Conservation (phyloP, 1,139 yeast genomes). For the Hyphopichia pseudoburtonii region DNA sequence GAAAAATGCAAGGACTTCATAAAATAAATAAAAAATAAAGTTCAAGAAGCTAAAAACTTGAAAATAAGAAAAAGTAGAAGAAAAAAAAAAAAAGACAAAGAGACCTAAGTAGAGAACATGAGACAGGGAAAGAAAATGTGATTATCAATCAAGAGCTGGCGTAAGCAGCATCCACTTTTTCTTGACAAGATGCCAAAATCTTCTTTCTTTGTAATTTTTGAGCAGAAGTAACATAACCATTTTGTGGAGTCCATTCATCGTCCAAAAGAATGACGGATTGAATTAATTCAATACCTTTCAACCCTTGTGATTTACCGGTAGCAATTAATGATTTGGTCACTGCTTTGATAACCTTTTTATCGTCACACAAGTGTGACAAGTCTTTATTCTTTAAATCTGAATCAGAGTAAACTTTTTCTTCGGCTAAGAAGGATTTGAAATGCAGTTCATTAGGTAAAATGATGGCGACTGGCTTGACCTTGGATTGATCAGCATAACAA, state of each 20-base stretch:
- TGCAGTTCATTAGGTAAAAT: conserved; percentile 77
- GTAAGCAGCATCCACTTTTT: conserved; percentile 60
- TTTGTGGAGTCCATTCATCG: conserved; percentile 98
- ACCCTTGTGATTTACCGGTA: conserved; percentile 80
- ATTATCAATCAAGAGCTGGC: conserved; percentile 2
- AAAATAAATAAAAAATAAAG: too few relatives aligned
- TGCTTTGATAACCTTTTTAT: conserved; percentile 55
- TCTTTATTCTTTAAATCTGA: conserved; percentile 53
- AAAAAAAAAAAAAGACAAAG: neutral
- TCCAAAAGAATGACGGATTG: conserved; percentile 77
- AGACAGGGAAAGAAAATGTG: neutral
- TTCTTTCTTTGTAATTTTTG: conserved; percentile 95
- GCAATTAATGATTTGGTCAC: conserved; percentile 60
- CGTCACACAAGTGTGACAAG: conserved; percentile 46
- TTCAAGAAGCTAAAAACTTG: too few relatives aligned
- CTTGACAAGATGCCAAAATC: conserved; percentile 67
- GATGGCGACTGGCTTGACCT: conserved; percentile 90
- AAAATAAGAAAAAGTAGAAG: neutral
- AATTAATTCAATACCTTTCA: conserved; percentile 82
- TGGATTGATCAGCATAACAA: conserved; percentile 84
- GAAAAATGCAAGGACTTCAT: too few relatives aligned
- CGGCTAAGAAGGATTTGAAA: conserved; percentile 56
- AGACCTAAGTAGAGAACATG: neutral
- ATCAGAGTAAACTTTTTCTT: conserved; percentile 47
- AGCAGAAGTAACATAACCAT: conserved; percentile 90